These are phyloP conservation scores for Geosmithia morbida DNA, from an alignment of 2,329 filamentous ascomycete species.

Conservation along the genomic window DNA sequence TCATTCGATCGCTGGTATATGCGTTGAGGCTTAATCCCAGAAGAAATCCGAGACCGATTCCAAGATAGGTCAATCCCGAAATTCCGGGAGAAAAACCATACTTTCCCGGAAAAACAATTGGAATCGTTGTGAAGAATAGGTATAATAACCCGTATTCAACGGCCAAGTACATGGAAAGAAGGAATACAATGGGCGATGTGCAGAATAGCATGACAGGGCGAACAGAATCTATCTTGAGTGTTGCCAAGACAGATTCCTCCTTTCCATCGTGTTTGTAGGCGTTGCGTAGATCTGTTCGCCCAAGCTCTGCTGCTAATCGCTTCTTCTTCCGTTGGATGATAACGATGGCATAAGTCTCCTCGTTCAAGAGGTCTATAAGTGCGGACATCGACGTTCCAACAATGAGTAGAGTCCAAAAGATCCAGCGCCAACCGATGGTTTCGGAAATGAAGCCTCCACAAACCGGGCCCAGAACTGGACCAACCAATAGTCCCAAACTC, in stretches of 20 bases:
- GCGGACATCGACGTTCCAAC: constrained; percentile 2
- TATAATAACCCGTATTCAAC: constrained; percentile 43
- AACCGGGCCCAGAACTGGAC: constrained; percentile 8
- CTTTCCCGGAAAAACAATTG: constrained; percentile 20
- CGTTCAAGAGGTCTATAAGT: constrained; percentile 7
- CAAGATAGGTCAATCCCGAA: constrained; percentile 31
- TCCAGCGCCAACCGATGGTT: constrained; percentile 33
- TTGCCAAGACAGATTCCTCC: constrained; percentile 16
- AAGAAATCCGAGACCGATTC: constrained; percentile 18
- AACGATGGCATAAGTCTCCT: constrained; percentile 13
- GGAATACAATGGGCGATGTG: background rate
- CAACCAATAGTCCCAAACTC: background rate
- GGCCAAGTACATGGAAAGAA: constrained; percentile 37
- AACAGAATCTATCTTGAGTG: constrained; percentile 37
- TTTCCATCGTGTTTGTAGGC: background rate
- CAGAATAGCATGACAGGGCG: constrained; percentile 30
- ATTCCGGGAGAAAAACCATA: constrained; percentile 34
- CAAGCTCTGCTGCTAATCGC: background rate
- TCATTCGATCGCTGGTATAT: constrained; percentile 16
- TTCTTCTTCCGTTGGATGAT: constrained; percentile 13
- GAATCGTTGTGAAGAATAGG: constrained; percentile 23
- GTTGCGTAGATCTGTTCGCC: background rate
- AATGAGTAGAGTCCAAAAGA: constrained; percentile 34
- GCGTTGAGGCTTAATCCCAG: constrained; percentile 27
- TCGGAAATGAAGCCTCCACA: constrained; percentile 30